phyloP scores from a whole-genome alignment of 2,329 filamentous ascomycete species.

The Pseudovirgaria hyperparasitica region DNA sequence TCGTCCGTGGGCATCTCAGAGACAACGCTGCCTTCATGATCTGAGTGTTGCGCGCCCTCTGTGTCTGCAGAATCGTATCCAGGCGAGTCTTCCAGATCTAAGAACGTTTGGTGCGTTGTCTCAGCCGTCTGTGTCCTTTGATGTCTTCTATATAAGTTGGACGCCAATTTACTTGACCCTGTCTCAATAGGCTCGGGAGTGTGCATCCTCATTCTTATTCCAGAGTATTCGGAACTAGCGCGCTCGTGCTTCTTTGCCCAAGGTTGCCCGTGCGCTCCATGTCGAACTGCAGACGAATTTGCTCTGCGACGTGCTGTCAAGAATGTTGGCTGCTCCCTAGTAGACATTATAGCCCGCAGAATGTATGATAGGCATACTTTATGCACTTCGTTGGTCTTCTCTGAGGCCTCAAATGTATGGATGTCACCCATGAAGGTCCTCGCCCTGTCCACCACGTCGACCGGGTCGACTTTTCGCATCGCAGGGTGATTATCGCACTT shows the following conservation, averaged over 20 bases:
- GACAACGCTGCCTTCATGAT: constrained; percentile 35
- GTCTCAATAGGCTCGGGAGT: constrained; percentile 9
- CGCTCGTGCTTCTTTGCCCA: constrained; percentile 30
- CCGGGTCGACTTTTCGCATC: constrained; percentile 57
- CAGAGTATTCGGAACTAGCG: constrained; percentile 34
- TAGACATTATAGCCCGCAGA: constrained; percentile 41
- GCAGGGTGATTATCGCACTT: constrained; percentile 74
- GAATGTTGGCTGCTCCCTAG: constrained; percentile 2
- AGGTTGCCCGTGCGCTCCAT: constrained; percentile 25
- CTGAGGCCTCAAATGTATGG: constrained; percentile 60
- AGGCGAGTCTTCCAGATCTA: constrained; percentile 59
- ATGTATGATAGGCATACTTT: constrained; percentile 66
- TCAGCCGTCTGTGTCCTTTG: constrained; percentile 21
- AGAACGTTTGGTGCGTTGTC: constrained; percentile 42
- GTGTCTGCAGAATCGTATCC: constrained; percentile 53
- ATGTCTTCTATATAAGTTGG: constrained; percentile 11
- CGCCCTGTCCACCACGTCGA: constrained; percentile 52
- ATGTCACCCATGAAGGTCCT: constrained; percentile 48
- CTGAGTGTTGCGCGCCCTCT: constrained; percentile 54
- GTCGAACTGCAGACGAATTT: constrained; percentile 30
- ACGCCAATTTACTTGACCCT: constrained; percentile 11
- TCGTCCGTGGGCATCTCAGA: constrained; percentile 41
- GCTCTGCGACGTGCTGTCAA: constrained; percentile 27
- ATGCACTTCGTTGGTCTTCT: constrained; percentile 56
- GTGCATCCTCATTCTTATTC: constrained; percentile 16